phyloP scores from a whole-genome alignment of 1,284 basidiomycete species.

The Cryptococcus amylolentus region DNA sequence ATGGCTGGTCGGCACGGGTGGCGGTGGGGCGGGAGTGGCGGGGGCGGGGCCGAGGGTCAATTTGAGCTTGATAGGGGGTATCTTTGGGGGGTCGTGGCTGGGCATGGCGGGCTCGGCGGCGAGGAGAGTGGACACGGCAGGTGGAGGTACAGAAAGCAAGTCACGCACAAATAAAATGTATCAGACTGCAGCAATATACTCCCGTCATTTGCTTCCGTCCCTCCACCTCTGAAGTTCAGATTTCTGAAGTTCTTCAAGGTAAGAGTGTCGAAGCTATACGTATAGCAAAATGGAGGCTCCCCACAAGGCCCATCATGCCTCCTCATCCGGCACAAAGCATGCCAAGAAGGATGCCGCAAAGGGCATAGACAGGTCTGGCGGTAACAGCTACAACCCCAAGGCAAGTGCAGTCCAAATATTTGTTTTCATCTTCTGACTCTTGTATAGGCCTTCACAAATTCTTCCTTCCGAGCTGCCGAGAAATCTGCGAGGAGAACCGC shows the following conservation, averaged over 20 bases:
- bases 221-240: not conserved
- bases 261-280: not conserved
- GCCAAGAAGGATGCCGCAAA: slow-evolving; percentile 68
- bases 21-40: not conserved
- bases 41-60: slow-evolving; percentile 13
- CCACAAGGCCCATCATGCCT: slow-evolving; percentile 72
- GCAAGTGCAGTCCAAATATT: slow-evolving; percentile 50
- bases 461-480: slow-evolving; percentile 82
- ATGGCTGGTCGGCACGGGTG: slow-evolving; percentile 6
- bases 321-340: slow-evolving; percentile 67
- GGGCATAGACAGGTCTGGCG: slow-evolving; percentile 58
- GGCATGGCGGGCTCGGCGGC: not conserved
- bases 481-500: slow-evolving; percentile 83
- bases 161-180: not conserved
- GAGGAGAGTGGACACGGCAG: slow-evolving; percentile 14
- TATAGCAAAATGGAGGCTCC: slow-evolving; percentile 43
- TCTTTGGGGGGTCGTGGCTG: slow-evolving; percentile 45
- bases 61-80: slow-evolving; percentile 41
- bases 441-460: slow-evolving; percentile 75
- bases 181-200: not conserved
- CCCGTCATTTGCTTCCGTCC: not conserved
- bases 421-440: not conserved
- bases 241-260: slow-evolving; percentile 4
- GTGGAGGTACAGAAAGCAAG: slow-evolving; percentile 13
- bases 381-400: slow-evolving; percentile 84